Evolutionary conservation across 2,329 filamentous ascomycete species (phyloP).

Genomic region (Graphilbum sp.): DNA sequence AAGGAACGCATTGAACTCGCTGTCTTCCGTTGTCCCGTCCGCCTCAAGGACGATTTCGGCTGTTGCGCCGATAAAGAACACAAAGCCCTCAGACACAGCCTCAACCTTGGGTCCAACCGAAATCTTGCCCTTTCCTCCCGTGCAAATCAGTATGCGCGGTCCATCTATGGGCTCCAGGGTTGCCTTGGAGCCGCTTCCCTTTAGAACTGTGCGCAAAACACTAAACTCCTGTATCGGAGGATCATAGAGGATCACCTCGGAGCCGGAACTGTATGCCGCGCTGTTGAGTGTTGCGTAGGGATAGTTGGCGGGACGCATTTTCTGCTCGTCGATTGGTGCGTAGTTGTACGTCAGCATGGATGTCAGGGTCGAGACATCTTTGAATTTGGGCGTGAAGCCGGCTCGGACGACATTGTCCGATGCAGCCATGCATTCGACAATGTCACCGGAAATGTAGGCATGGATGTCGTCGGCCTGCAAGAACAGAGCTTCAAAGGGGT

Average conservation of each 20-base stretch:
- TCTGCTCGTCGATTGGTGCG: slow-evolving; percentile 86
- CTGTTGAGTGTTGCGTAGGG: slow-evolving; percentile 72
- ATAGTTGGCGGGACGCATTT: slow-evolving; percentile 76
- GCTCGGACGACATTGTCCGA: slow-evolving; percentile 98
- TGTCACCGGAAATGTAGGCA: slow-evolving; percentile 83
- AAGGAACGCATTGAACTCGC: slow-evolving; percentile 76
- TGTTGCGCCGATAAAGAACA: slow-evolving; percentile 76
- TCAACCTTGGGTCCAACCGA: slow-evolving; percentile 69
- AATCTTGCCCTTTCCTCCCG: slow-evolving; percentile 65
- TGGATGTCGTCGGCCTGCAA: slow-evolving; percentile 94
- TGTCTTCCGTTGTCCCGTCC: slow-evolving; percentile 32
- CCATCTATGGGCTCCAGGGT: slow-evolving; percentile 80
- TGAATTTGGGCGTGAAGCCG: slow-evolving; percentile 96
- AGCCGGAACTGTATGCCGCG: slow-evolving; percentile 63
- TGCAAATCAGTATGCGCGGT: slow-evolving; percentile 87
- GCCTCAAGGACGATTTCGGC: slow-evolving; percentile 71
- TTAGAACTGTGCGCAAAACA: slow-evolving; percentile 67
- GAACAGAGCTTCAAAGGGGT: slow-evolving; percentile 88
- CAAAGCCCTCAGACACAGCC: slow-evolving; percentile 55
- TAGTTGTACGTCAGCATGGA: slow-evolving; percentile 91
- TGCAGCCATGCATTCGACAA: slow-evolving; percentile 97
- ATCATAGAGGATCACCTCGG: slow-evolving; percentile 64
- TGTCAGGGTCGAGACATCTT: slow-evolving; percentile 80
- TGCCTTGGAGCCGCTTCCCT: slow-evolving; percentile 56
- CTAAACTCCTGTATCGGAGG: slow-evolving; percentile 94